These are phyloP conservation scores for Fusarium abutilonis DNA, from an alignment of 2,329 filamentous ascomycete species.

Conservation along the genomic window DNA sequence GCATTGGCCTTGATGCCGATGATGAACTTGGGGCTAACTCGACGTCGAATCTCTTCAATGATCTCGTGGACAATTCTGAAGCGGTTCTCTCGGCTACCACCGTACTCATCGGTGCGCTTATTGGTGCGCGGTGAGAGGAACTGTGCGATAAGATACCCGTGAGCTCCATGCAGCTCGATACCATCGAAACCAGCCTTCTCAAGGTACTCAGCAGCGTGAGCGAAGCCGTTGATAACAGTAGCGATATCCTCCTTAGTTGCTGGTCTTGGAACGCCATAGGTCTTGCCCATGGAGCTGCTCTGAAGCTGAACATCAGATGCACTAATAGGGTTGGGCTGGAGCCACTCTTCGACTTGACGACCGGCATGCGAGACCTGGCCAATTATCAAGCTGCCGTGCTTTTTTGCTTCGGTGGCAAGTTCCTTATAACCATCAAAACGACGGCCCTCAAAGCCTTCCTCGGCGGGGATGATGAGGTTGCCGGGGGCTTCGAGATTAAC, in stretches of 20 bases:
- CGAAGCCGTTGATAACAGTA: slow-evolving; percentile 25
- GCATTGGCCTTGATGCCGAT: slow-evolving; percentile 65
- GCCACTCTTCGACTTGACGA: slow-evolving; percentile 32
- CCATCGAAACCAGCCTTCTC: slow-evolving; percentile 36
- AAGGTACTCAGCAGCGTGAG: slow-evolving; percentile 57
- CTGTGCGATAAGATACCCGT: slow-evolving; percentile 59
- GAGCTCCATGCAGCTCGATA: slow-evolving; percentile 29
- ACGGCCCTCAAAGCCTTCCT: slow-evolving; percentile 18
- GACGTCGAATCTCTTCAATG: slow-evolving; percentile 56
- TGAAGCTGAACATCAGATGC: slow-evolving; percentile 63
- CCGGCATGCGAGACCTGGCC: slow-evolving; percentile 31
- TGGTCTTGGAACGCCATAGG: slow-evolving; percentile 47
- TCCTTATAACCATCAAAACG: slow-evolving; percentile 32
- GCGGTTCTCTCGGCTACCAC: slow-evolving; percentile 57
- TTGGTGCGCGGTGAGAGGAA: slow-evolving; percentile 57
- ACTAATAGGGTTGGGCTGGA: slow-evolving; percentile 49
- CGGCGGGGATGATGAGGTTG: slow-evolving; percentile 14
- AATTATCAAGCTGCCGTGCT: slow-evolving; percentile 20
- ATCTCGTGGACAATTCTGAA: slow-evolving; percentile 57
- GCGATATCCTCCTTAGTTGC: slow-evolving; percentile 32
- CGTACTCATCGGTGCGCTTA: slow-evolving; percentile 62
- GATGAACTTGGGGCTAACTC: slow-evolving; percentile 54
- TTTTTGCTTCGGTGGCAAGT: slow-evolving; percentile 18
- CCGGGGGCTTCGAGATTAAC: slow-evolving; percentile 27
- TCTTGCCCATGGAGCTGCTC: slow-evolving; percentile 61